Conservation (phyloP, 1,139 yeast genomes). For the Pichia terricola region DNA sequence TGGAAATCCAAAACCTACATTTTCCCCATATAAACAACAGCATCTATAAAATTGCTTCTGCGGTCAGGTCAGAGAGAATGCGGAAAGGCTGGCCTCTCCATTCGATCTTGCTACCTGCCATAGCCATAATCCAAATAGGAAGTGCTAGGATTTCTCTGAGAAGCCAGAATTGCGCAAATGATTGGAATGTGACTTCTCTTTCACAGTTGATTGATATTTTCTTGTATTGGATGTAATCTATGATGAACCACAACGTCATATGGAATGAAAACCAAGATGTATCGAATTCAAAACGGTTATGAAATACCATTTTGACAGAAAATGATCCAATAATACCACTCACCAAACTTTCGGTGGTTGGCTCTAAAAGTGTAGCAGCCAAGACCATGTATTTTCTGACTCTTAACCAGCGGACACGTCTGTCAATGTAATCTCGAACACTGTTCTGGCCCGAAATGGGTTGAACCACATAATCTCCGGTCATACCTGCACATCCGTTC, state of each 20-base stretch:
- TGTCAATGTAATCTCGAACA: slow-evolving; percentile 46
- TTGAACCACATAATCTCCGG: slow-evolving; percentile 72
- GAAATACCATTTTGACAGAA: slow-evolving; percentile 42
- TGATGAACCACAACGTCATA: slow-evolving; percentile 49
- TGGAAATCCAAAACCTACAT: too few relatives aligned
- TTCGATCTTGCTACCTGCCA: slow-evolving; percentile 66
- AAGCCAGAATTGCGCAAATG: slow-evolving; percentile 42
- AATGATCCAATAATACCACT: slow-evolving; percentile 61
- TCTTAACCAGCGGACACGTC: slow-evolving; percentile 79
- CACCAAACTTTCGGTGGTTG: slow-evolving; percentile 71
- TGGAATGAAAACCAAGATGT: slow-evolving; percentile 34
- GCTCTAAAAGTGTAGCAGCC: slow-evolving; percentile 77
- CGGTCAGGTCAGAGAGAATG: slow-evolving; percentile 66
- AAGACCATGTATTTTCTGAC: slow-evolving; percentile 87
- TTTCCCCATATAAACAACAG: too few relatives aligned
- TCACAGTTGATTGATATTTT: not conserved
- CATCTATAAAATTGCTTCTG: slow-evolving; percentile 27
- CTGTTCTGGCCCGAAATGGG: slow-evolving; percentile 51
- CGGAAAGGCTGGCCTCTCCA: slow-evolving; percentile 79
- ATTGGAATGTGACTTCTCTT: not conserved
- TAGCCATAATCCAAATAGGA: slow-evolving; percentile 78
- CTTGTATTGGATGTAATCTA: slow-evolving; percentile 52
- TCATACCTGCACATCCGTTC: slow-evolving; percentile 62
- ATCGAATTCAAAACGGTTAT: slow-evolving; percentile 6
- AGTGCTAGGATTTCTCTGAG: slow-evolving; percentile 66